Percentiles rank a stretch among this genome's conserved stretches.
phyloP scores from a whole-genome alignment of 345 rosid genomes.

The Acer saccharum region DNA sequence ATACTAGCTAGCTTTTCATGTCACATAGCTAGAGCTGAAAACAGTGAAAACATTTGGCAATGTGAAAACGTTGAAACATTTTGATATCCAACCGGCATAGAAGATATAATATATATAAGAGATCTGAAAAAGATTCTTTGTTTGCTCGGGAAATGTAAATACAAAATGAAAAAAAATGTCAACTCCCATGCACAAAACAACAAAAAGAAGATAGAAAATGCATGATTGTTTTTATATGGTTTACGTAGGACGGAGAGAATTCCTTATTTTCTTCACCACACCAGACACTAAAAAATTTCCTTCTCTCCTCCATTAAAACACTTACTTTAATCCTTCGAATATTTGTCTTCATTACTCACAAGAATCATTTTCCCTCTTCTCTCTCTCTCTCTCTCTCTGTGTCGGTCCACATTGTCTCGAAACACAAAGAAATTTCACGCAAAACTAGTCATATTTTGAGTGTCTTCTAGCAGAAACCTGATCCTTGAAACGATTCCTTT shows the following conservation, averaged over 20 bases:
- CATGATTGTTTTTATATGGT: not conserved
- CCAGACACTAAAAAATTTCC: slow-evolving; percentile 20
- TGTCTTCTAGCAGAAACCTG: slow-evolving; percentile 33
- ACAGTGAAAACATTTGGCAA: not conserved
- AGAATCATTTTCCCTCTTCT: slow-evolving; percentile 13
- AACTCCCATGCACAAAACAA: slow-evolving; percentile 39
- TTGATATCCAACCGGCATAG: not conserved
- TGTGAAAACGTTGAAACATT: not conserved
- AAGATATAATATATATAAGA: too few relatives aligned
- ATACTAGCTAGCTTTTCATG: too few relatives aligned
- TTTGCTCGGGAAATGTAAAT: slow-evolving; percentile 1
- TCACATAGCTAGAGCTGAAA: too few relatives aligned
- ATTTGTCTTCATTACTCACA: slow-evolving; percentile 32
- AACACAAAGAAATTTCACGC: slow-evolving; percentile 14
- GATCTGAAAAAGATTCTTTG: slow-evolving; percentile 27
- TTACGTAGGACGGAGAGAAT: slow-evolving; percentile 22
- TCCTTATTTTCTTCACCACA: slow-evolving; percentile 27
- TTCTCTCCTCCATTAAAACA: slow-evolving; percentile 18
- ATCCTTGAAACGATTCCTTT: slow-evolving; percentile 34
- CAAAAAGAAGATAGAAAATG: slow-evolving; percentile 24
- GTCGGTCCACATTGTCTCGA: not conserved
- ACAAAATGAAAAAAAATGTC: slow-evolving; percentile 27
- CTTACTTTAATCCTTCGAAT: slow-evolving; percentile 40
- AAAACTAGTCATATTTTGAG: slow-evolving; percentile 21
- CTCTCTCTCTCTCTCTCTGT: not conserved